Evolutionary conservation across 73 alveolate genomes (phyloP).

Genomic region (Tetrahymena malaccensis): DNA sequence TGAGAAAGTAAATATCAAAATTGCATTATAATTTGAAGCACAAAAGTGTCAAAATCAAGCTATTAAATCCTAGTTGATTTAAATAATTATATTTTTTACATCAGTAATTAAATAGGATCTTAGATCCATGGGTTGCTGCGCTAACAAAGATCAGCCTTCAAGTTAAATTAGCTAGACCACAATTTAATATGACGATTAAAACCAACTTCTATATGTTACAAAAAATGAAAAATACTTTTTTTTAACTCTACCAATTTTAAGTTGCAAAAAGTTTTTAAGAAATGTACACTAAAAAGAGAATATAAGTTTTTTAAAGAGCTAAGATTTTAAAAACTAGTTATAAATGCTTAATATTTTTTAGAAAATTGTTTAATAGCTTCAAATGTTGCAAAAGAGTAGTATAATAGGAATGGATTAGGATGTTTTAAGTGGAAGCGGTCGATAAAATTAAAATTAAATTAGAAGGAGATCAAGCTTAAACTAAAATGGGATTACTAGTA

Average conservation of each 20-base stretch:
- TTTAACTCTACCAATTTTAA: not conserved
- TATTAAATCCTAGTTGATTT: not conserved
- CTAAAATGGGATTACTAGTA: not conserved
- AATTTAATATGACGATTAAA: not conserved
- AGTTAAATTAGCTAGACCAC: not conserved
- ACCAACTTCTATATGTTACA: not conserved
- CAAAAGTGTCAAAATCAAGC: not conserved
- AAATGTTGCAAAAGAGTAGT: not conserved
- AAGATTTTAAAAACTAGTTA: not conserved
- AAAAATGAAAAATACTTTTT: not conserved
- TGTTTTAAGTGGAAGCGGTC: not conserved
- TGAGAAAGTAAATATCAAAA: not conserved
- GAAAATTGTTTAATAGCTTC: not conserved
- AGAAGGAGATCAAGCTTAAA: not conserved
- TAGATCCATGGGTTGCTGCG: not conserved
- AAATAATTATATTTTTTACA: too few relatives aligned
- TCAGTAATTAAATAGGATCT: not conserved
- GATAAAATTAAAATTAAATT: too few relatives aligned
- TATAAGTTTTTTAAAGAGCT: not conserved
- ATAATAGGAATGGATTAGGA: not conserved
- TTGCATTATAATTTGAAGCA: too few relatives aligned
- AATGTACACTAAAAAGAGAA: not conserved
- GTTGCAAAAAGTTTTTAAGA: not conserved
- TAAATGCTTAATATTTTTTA: not conserved
- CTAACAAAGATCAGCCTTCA: not conserved